Evolutionary conservation across 345 rosid species (phyloP), one percentile per base, ranked within the genome.

Genomic region (Populus simonii): DNA sequence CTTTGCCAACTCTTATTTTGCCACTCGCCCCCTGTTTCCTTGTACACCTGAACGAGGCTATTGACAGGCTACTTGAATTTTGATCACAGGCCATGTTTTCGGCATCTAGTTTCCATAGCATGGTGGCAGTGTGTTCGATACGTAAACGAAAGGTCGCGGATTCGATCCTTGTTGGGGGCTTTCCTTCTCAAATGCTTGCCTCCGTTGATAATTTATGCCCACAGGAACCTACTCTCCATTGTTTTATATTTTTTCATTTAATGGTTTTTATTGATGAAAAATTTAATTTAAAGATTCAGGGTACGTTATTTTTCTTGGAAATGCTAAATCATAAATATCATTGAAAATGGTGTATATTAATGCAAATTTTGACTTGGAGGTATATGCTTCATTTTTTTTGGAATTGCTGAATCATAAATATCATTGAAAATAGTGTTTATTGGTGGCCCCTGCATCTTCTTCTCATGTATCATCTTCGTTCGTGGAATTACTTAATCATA

Each of bases 61-160:
- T 45, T 12, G 17, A 47, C 51, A 13, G 11, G 51, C 51, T 13
- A 12, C 18, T 39, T 39, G 43, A 39, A 12, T 47, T 47, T 47
- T 47, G 1, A 47, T 15, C 18, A 15, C 17, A 1, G 18, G 18
- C 51, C 16, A 47, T 10, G 11, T 41, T 0, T 0, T 0, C 1
- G 8, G 63, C 68, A 29, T 27, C 68, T 66, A 6, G 84, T 80
- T 77, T 82, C 80, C 82, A 74, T 92, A 90, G 97, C 97, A 94
- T 91, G 92, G 97, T 95, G 99, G 99, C 87, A 92, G 92, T 91
- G 99, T 93, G 97, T 92, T 95, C 94, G 94, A 96, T 92, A 91
- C 93, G 96, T 95, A 95, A 95, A 94, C 94, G 98, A 91, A 93
- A 92, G 99, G 94, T 87, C 98, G 92, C 89, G 98, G 93, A 96